Conservation (phyloP, 2,329 filamentous ascomycete species). For the Chrysoporthe puriensis region DNA sequence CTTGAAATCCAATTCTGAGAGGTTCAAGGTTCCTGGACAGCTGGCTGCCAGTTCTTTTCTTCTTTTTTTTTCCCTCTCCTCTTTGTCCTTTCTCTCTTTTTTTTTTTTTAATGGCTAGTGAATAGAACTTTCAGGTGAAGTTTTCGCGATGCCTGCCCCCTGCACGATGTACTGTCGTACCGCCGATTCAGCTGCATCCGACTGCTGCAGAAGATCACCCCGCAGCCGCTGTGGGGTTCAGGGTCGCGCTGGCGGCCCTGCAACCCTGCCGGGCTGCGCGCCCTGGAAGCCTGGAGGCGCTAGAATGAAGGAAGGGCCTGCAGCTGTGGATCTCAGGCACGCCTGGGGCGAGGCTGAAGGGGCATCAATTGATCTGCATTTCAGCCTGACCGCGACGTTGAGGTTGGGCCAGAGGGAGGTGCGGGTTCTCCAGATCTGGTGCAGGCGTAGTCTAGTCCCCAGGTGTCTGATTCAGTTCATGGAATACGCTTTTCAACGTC, state of each 20-base stretch:
- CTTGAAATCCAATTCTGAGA: neutral
- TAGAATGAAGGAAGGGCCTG: slow-evolving; percentile 4
- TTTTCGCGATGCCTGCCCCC: slow-evolving; percentile 10
- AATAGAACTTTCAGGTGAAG: neutral
- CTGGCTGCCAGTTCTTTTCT: neutral
- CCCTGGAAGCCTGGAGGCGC: neutral
- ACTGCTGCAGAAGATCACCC: slow-evolving; percentile 13
- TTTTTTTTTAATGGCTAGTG: neutral
- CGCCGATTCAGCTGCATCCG: neutral
- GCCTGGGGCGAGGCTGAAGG: neutral
- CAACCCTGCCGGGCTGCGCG: neutral
- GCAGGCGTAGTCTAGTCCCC: no score
- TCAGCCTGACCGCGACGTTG: neutral
- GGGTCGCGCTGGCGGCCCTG: neutral
- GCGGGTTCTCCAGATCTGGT: neutral
- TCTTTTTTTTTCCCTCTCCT: neutral
- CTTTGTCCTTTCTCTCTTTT: neutral
- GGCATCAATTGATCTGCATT: neutral
- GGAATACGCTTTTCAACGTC: no score
- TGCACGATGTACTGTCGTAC: neutral
- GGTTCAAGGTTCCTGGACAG: neutral
- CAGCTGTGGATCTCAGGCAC: neutral
- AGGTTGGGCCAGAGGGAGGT: neutral
- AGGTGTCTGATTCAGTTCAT: no score
- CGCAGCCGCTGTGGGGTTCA: slow-evolving; percentile 15